These are phyloP conservation scores for Chaetomium cochliodes DNA, from an alignment of 495 filamentous ascomycete genomes.

Conservation along the genomic window DNA sequence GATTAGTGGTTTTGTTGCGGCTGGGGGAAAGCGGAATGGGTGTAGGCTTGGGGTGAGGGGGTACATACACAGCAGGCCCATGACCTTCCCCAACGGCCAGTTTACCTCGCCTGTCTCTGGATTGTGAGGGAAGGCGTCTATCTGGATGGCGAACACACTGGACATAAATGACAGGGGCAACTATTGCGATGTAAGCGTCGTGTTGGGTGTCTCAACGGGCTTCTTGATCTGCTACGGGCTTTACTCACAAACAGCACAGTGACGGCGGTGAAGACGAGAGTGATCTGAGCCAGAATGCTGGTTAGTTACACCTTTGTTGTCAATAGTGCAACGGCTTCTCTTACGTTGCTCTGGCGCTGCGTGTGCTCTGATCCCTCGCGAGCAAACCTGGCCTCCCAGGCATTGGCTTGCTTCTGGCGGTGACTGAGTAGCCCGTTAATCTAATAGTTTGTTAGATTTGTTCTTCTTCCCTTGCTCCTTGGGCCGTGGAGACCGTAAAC, in stretches of 20 bases:
- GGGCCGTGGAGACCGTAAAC: background rate
- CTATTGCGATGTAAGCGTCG: background rate
- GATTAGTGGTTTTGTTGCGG: background rate
- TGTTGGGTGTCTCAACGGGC: background rate
- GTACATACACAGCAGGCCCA: constrained; percentile 12
- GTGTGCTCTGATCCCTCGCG: constrained; percentile 16
- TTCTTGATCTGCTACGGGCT: background rate
- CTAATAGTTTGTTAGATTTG: background rate
- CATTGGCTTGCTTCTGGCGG: constrained; percentile 15
- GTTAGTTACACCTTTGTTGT: background rate
- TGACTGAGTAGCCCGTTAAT: constrained; percentile 11
- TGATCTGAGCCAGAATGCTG: background rate
- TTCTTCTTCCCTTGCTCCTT: too few species aligned
- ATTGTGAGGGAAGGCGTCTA: constrained; percentile 15
- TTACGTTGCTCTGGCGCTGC: constrained; percentile 17
- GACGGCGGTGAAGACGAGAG: constrained; percentile 16
- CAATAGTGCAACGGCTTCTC: background rate
- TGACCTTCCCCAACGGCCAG: constrained; percentile 5
- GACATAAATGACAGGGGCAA: constrained; percentile 16
- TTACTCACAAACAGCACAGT: constrained; percentile 16
- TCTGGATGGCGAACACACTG: constrained; percentile 14
- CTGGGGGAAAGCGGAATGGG: background rate
- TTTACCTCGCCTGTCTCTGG: constrained; percentile 9
- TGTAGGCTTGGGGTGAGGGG: too few species aligned
- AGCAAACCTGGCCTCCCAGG: constrained; percentile 17